Evolutionary conservation across 257 asterid species (phyloP).

Genomic region (Haberlea rhodopensis): DNA sequence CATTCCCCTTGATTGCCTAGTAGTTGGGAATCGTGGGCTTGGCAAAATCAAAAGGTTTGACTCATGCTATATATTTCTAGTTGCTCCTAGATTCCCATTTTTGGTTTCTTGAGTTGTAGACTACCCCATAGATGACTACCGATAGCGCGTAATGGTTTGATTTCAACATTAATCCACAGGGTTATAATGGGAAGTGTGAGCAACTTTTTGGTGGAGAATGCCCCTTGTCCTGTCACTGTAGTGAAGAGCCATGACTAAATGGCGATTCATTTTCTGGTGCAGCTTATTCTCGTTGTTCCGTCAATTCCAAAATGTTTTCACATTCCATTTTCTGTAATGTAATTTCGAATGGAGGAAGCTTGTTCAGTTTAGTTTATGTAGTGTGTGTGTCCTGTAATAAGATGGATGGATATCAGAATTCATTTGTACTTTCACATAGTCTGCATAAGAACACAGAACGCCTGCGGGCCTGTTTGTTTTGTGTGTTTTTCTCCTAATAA

Average conservation of each 20-base stretch:
- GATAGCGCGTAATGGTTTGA: neutral
- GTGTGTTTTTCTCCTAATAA: neutral
- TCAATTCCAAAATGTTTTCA: neutral
- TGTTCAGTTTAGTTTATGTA: neutral
- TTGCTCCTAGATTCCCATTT: neutral
- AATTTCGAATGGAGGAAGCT: neutral
- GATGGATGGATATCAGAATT: neutral
- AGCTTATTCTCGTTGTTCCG: constrained; percentile 18
- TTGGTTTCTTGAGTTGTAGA: neutral
- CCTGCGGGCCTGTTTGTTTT: neutral
- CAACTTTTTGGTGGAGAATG: constrained; percentile 77
- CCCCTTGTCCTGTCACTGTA: constrained; percentile 80
- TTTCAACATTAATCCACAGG: constrained; percentile 42
- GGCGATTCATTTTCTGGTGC: neutral
- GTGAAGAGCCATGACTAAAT: constrained; percentile 59
- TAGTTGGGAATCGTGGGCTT: constrained; percentile 87
- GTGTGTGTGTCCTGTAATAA: neutral
- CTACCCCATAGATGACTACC: neutral
- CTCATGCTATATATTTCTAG: neutral
- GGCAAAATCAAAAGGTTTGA: constrained; percentile 77
- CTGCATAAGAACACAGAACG: neutral
- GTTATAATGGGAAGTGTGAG: constrained; percentile 94
- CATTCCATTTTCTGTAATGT: neutral
- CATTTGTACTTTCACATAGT: neutral
- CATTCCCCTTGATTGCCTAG: constrained; percentile 68